A percentile compares a stretch with the other conserved stretches of the same genome.
Evolutionary conservation across 1,284 basidiomycete species (phyloP).

Genomic region (Tylopilus orsonianus): DNA sequence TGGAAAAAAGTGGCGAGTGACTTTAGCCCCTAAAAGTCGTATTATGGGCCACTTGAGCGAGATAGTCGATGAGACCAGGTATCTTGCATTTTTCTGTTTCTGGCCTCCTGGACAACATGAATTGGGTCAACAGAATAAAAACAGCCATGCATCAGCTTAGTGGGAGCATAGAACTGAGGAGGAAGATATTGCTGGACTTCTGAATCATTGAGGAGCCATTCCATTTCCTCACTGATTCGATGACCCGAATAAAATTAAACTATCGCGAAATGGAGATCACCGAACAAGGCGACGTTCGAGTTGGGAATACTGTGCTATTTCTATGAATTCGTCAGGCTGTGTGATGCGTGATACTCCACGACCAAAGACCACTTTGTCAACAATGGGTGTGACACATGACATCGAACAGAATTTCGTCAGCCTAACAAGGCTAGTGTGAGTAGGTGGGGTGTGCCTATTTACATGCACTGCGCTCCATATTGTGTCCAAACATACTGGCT

Average conservation of each 20-base stretch:
- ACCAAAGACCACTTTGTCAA: too few species aligned
- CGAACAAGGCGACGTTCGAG: conserved; percentile 59
- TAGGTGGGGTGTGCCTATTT: too few species aligned
- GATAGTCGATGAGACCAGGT: conserved; percentile 73
- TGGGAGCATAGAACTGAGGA: conserved; percentile 75
- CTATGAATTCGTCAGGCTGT: too few species aligned
- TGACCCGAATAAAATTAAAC: conserved; percentile 68
- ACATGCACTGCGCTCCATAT: too few species aligned
- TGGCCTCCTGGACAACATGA: conserved; percentile 57
- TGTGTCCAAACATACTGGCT: too few species aligned
- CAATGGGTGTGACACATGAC: too few species aligned
- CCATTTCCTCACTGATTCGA: conserved; percentile 65
- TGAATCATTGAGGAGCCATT: conserved; percentile 69
- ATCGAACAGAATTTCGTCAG: too few species aligned
- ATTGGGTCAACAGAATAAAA: background rate
- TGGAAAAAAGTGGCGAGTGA: too few species aligned
- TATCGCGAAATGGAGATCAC: conserved; percentile 70
- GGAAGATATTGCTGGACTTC: conserved; percentile 91
- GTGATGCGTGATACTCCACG: too few species aligned
- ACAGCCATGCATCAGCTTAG: conserved; percentile 33
- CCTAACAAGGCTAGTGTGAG: too few species aligned
- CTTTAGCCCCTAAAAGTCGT: too few species aligned
- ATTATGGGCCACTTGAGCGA: conserved; percentile 74
- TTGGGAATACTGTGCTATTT: too few species aligned
- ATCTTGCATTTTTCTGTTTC: conserved; percentile 77